Evolutionary conservation across 495 filamentous ascomycete genomes (phyloP).

Genomic region (Echria macrotheca): DNA sequence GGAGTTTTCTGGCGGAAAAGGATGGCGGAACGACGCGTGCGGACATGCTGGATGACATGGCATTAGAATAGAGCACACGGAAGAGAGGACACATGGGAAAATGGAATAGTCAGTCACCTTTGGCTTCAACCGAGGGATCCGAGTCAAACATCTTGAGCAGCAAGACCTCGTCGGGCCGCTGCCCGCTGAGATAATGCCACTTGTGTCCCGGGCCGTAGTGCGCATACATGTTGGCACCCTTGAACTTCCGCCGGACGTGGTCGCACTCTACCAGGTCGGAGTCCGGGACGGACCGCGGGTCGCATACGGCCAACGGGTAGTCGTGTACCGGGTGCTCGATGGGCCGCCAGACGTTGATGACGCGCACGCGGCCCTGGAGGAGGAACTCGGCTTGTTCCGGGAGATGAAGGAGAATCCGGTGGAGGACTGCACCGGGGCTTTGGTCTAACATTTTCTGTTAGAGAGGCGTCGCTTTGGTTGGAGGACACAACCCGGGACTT

Average conservation of each 20-base stretch:
- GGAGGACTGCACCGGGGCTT: conserved; percentile 7
- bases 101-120: neutral
- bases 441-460: conserved; percentile 1
- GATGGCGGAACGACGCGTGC: conserved; percentile 17
- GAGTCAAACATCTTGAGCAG: conserved; percentile 60
- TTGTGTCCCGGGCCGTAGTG: conserved; percentile 26
- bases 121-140: conserved; percentile 25
- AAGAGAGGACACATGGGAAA: too few species aligned
- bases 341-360: conserved; percentile 7
- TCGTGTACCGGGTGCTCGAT: conserved; percentile 8
- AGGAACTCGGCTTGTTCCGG: conserved; percentile 2
- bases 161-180: conserved; percentile 50
- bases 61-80: neutral
- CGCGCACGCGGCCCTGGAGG: conserved; percentile 7
- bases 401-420: conserved; percentile 6
- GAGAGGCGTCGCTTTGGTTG: neutral
- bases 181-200: conserved; percentile 49
- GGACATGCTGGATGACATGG: conserved; percentile 8
- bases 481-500: neutral
- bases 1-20: neutral
- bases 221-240: conserved; percentile 10
- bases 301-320: conserved; percentile 12
- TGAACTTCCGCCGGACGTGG: conserved; percentile 14
- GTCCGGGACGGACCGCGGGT: conserved; percentile 1
- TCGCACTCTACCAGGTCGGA: conserved; percentile 11